phyloP scores from a whole-genome alignment of 75 land plant genomes.

The Cupressus sempervirens region DNA sequence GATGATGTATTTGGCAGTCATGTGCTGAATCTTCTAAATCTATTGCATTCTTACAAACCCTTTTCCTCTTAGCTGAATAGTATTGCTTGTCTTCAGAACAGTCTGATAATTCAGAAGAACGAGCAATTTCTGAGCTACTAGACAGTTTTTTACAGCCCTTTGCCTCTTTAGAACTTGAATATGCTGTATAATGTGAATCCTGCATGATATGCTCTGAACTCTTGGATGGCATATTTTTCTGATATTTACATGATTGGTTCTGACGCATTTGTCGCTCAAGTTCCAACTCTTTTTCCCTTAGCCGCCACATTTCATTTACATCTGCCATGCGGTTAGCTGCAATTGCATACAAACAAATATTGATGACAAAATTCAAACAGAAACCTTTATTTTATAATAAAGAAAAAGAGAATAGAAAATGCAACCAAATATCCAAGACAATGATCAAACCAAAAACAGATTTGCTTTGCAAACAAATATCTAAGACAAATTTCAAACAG shows the following conservation, averaged over 20 bases:
- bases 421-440: background rate
- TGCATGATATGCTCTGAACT: background rate
- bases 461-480: background rate
- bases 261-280: slow-evolving; percentile 27
- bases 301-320: slow-evolving; percentile 93
- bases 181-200: background rate
- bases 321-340: slow-evolving; percentile 85
- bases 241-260: background rate
- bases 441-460: background rate
- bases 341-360: background rate
- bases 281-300: slow-evolving; percentile 67
- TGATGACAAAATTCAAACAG: background rate
- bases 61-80: slow-evolving; percentile 14
- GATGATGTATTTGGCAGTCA: background rate
- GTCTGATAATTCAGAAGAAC: slow-evolving; percentile 8
- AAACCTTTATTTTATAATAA: background rate
- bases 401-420: background rate
- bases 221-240: background rate
- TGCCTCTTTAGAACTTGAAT: background rate
- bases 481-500: background rate
- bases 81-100: background rate
- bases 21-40: slow-evolving; percentile 14
- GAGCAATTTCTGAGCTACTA: background rate
- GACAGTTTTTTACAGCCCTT: background rate
- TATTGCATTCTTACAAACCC: background rate